Evolutionary conservation across 257 asterid genomes (phyloP), one percentile per base, ranked within the genome.

Genomic region (Striga asiatica): DNA sequence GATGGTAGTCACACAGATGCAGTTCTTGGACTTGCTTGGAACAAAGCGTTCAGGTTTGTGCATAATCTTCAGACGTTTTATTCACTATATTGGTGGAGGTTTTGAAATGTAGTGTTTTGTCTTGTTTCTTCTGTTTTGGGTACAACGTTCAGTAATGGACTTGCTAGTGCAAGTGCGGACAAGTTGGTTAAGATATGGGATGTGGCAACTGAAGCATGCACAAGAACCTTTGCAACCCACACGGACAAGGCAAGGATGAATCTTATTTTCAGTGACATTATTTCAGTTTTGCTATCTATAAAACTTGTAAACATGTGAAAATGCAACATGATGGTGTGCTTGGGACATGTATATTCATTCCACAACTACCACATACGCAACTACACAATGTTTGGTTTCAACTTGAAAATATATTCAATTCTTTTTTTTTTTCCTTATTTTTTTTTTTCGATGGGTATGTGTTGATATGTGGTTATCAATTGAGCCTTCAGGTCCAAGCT

Each of bases 1-100:
- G 84, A 79, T 23, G 97, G 78, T 18, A 88, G 97, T 59, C 98
- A 92, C 81, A 77, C 85, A 5, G 91, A 77, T 71, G 69, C 93
- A 39, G 91, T 84, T 60, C 94, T 92, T 56, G 95, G 94, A 48
- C 95, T 92, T 69, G 85, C 97, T 73, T 92, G 95, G 98, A 92
- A 92, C 70, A 84, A 81, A 70, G 94, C 84, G 60, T 84, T 74
- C 77, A 82, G 86, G 97, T 91, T 49, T 20, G 32, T 31, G 48
- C 43, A 45, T 21, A 49, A 43, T 53, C 38, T 56, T 41, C 27
- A 24, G 21, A n/a, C 57, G 12, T 19, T 53, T 52, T 58, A 23
- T 49, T 24, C 31, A 4, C n/a, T 23, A 52, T 43, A 56, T 34
- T 9, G 39, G n/a, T 2, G 1, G 61, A 43, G 48, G 10, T 24